Base-by-base conservation (phyloP, 2,329 filamentous ascomycete genomes). In the Podosphaera leucotricha region DNA sequence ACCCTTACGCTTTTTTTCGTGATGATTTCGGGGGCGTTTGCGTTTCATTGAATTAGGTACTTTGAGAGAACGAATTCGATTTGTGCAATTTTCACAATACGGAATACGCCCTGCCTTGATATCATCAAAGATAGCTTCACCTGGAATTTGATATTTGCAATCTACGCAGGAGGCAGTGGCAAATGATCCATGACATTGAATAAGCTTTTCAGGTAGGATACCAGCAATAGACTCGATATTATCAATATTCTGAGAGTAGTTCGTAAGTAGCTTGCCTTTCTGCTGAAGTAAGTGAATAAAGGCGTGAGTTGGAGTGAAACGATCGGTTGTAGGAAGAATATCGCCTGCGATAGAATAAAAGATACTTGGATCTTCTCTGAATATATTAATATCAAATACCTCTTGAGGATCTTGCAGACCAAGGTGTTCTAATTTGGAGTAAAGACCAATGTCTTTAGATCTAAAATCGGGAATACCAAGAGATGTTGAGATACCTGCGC, bases 191-290 rank as follows among this genome's bases (percentile, higher is more conserved):
- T 98, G 90, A 59, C 90, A 95, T 61, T 98, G 87, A 22, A 98
- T 79, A 16, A 95, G 70, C 57, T 90, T 92, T 28, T 82, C 77
- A 1, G 74, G 70, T 19, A 67, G 62, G 47, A 98, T 82, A 19
- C 90, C 90, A 0, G 87, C 87, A 55, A 81, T 77, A 48, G 77
- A 72, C 60, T 98, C 87, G 43, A 94, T 75, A 54, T 94, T 94
- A 65, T 98, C 90, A 56, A 98, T 95, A 60, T 98, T 98, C 59
- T 98, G 90, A 0, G 90, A 92, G 64, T 94, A 98, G 63, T 95
- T 94, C 37, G 86, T 95, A 47, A 94, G 71, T 6, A 98, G 71
- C 60, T 93, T 93, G 51, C 73, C 76, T 60, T 85, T 80, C 52
- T 87, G 71, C 60, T 98, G 82, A 30, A 98, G 71, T 53, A 94